Evolutionary conservation across 2,329 filamentous ascomycete species (phyloP), one percentile per base, ranked within the genome.

Genomic region (Exophiala oligosperma): DNA sequence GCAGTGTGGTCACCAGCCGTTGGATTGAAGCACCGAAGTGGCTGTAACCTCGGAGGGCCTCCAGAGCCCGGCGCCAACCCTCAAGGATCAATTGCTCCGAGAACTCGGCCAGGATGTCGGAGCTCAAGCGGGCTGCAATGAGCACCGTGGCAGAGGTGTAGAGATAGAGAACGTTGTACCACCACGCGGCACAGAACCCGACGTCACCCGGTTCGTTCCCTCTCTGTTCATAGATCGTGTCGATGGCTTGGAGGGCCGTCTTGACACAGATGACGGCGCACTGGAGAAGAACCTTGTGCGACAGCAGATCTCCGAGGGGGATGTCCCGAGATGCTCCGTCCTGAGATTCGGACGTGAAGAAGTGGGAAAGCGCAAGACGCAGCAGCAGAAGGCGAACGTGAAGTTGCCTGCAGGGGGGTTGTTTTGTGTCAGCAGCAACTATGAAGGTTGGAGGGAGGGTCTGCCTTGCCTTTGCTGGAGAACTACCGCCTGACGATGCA

Each of bases 131-230:
- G 4, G 67, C 67, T 4, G 71, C 71, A 11, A 73, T 70, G 1
- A 74, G 57, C 2, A 73, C 69, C 1, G 71, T 73, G 7, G 72
- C 71, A 2, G 72, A 68, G 1, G 70, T 71, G 56, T 73, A 73
- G 3, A 73, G 62, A 41, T 71, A 73, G 2, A 73, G 66, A n/a
- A 73, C 70, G 2, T 72, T 72, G 47, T 72, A 73, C 71, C 72
- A 73, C 71, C 71, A 74, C 1, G 71, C 70, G 8, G 71, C 68
- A 37, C 72, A 60, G 0, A 67, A 68, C 0, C 70, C 71, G 7
- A 35, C 37, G 7, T 51, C 49, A 12, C 37, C 53, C 11, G 23
- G 32, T 4, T 21, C 21, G 9, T 21, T 24, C 4, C 38, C 38
- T 28, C 32, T 47, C 23, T 41, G 32, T 53, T 57, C 63, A 38